These are phyloP conservation scores for Candida ficus DNA, from an alignment of 805 yeast genomes.

Conservation along the genomic window DNA sequence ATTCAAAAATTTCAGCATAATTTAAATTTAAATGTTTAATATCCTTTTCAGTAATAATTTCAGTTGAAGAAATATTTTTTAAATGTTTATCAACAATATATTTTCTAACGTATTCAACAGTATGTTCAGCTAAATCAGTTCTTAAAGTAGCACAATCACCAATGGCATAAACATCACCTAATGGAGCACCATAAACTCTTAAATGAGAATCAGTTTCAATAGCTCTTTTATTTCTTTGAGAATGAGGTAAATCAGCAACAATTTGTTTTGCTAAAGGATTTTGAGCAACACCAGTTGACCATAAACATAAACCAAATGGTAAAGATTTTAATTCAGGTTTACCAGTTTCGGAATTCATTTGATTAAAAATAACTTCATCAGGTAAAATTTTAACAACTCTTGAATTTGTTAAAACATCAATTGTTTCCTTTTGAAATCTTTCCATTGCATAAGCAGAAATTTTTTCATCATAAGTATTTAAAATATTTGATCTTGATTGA, in stretches of 20 bases:
- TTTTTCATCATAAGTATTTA: slow-evolving; percentile 63
- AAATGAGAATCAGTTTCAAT: slow-evolving; percentile 71
- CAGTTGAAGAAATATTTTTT: slow-evolving; percentile 27
- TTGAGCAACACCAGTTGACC: slow-evolving; percentile 76
- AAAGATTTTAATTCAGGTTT: slow-evolving; percentile 37
- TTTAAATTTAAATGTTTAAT: slow-evolving; percentile 43
- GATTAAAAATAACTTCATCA: slow-evolving; percentile 54
- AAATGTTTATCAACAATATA: slow-evolving; percentile 40
- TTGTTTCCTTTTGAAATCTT: slow-evolving; percentile 56
- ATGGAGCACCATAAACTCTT: slow-evolving; percentile 62
- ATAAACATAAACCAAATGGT: slow-evolving; percentile 64
- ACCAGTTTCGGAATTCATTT: slow-evolving; percentile 38
- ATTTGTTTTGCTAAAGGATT: slow-evolving; percentile 55
- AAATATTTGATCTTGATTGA: slow-evolving; percentile 62
- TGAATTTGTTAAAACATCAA: slow-evolving; percentile 59
- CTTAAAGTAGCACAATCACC: slow-evolving; percentile 70
- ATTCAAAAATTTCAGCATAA: slow-evolving; percentile 42
- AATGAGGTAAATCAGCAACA: slow-evolving; percentile 39
- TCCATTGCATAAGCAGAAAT: slow-evolving; percentile 61
- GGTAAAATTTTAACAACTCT: slow-evolving; percentile 55
- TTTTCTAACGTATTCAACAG: slow-evolving; percentile 44
- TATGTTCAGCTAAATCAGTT: slow-evolving; percentile 52
- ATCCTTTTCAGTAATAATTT: slow-evolving; percentile 44
- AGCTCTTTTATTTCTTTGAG: slow-evolving; percentile 62
- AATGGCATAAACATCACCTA: slow-evolving; percentile 64